Evolutionary conservation across 2,329 filamentous ascomycete species (phyloP).

Genomic region (Ophiosphaerella narmari): DNA sequence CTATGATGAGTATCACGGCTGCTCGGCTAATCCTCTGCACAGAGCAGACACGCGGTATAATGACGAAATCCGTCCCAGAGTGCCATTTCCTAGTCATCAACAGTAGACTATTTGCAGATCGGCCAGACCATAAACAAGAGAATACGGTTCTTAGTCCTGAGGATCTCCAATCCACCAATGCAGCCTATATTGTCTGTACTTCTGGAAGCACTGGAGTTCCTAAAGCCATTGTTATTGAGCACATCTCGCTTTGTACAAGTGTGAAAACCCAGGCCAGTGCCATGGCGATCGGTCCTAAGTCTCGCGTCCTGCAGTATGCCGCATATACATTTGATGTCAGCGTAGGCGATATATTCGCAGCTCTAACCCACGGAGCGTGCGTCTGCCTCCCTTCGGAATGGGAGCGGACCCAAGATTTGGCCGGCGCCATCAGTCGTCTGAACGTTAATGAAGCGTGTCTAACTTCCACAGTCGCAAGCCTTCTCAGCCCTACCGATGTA

Average conservation of each 20-base stretch:
- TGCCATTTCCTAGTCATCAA: too few relatives aligned
- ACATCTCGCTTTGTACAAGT: slow-evolving; percentile 50
- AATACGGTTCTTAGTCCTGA: too few relatives aligned
- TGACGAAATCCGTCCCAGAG: too few relatives aligned
- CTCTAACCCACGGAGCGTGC: slow-evolving; percentile 52
- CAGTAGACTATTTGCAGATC: too few relatives aligned
- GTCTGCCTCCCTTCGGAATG: slow-evolving; percentile 59
- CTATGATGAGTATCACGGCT: too few relatives aligned
- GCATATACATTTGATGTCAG: slow-evolving; percentile 59
- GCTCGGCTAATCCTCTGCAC: too few relatives aligned
- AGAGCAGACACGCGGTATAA: too few relatives aligned
- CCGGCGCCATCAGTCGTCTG: slow-evolving; percentile 38
- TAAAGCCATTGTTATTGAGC: too few relatives aligned
- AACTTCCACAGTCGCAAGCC: slow-evolving; percentile 61
- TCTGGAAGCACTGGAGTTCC: too few relatives aligned
- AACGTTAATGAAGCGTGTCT: slow-evolving; percentile 44
- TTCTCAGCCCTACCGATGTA: slow-evolving; percentile 48
- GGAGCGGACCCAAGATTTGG: slow-evolving; percentile 55
- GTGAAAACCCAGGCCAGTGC: slow-evolving; percentile 12
- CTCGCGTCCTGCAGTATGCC: slow-evolving; percentile 56
- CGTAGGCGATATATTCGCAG: slow-evolving; percentile 56
- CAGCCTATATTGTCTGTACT: too few relatives aligned
- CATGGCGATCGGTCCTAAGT: slow-evolving; percentile 34
- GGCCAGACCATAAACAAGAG: too few relatives aligned
- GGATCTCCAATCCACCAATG: too few relatives aligned